Evolutionary conservation across 352 stramenopile species (phyloP).

Genomic region (Blastocystis sp.): DNA sequence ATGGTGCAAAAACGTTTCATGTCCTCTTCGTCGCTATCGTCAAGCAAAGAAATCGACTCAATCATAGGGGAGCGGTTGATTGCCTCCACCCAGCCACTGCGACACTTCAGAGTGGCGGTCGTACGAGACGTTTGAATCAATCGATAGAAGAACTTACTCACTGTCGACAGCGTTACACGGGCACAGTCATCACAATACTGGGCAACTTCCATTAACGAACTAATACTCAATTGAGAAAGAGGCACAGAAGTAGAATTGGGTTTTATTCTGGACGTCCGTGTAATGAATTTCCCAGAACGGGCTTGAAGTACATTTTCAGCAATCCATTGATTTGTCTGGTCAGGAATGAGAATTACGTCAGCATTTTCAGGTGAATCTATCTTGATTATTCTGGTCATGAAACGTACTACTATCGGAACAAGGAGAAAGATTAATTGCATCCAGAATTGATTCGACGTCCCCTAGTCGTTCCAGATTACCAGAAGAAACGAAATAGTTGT

Average conservation of each 20-base stretch:
- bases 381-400: neutral
- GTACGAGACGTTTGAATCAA: neutral
- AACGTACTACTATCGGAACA: neutral
- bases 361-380: neutral
- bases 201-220: neutral
- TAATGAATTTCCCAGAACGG: neutral
- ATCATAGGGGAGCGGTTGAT: constrained; percentile 1
- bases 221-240: neutral
- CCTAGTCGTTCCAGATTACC: neutral
- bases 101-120: neutral
- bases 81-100: neutral
- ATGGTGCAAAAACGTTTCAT: constrained; percentile 28
- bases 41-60: neutral
- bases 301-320: neutral
- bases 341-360: neutral
- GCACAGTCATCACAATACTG: neutral
- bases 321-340: neutral
- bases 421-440: neutral
- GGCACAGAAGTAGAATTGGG: neutral
- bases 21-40: neutral
- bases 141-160: neutral
- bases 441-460: neutral
- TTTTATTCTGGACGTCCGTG: neutral
- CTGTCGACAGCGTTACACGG: neutral
- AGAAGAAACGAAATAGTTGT: neutral